Evolutionary conservation across 257 asterid species (phyloP).

Genomic region (Nicotiana knightiana): DNA sequence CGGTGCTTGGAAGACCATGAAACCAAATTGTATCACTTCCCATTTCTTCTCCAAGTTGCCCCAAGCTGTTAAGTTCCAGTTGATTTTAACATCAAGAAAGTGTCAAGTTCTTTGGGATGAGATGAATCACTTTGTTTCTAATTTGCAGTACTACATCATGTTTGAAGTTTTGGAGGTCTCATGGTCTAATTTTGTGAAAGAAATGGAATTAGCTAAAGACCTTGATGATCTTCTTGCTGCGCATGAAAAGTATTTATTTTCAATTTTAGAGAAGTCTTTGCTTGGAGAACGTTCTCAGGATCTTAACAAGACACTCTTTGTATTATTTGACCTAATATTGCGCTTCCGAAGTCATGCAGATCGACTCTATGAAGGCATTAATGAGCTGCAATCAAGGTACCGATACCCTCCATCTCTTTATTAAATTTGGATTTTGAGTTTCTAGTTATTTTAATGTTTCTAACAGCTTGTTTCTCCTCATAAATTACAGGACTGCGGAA

Average conservation of each 20-base stretch:
- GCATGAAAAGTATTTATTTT: slow-evolving; percentile 77
- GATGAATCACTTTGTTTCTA: slow-evolving; percentile 95
- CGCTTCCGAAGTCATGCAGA: slow-evolving; percentile 86
- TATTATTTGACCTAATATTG: slow-evolving; percentile 78
- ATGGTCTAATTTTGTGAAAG: slow-evolving; percentile 83
- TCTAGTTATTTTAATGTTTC: background rate
- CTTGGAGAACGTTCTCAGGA: slow-evolving; percentile 84
- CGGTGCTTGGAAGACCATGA: slow-evolving; percentile 95
- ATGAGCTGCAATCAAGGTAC: slow-evolving; percentile 91
- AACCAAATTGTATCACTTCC: slow-evolving; percentile 90
- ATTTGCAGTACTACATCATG: slow-evolving; percentile 96
- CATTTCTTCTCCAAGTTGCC: slow-evolving; percentile 69
- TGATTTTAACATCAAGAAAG: slow-evolving; percentile 79
- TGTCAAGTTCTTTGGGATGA: slow-evolving; percentile 99
- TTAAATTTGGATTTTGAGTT: slow-evolving; percentile 4
- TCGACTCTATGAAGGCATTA: slow-evolving; percentile 87
- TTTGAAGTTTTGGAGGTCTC: slow-evolving; percentile 96
- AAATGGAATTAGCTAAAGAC: slow-evolving; percentile 88
- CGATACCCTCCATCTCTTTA: background rate
- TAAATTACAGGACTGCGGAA: slow-evolving; percentile 46
- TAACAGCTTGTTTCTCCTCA: slow-evolving; percentile 15
- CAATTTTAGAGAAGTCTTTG: slow-evolving; percentile 92
- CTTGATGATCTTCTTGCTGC: slow-evolving; percentile 89
- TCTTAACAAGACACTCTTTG: slow-evolving; percentile 68
- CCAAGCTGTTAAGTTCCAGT: slow-evolving; percentile 62